These are phyloP conservation scores for Sclerotiophoma versabilis DNA, from an alignment of 2,329 filamentous ascomycete genomes.

Conservation along the genomic window DNA sequence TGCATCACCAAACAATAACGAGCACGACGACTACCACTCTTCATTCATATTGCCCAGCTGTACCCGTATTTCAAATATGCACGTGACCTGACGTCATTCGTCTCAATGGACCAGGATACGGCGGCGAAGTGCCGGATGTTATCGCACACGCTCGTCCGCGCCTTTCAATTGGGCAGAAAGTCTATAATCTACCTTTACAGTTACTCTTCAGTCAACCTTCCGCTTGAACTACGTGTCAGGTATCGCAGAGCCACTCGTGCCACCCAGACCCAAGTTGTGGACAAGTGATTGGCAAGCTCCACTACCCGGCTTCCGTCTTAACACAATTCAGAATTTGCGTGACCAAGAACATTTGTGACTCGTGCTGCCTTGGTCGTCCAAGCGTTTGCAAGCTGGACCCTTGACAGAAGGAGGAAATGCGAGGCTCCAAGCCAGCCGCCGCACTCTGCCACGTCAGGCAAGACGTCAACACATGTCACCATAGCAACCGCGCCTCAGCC, in stretches of 20 bases:
- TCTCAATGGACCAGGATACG: neutral
- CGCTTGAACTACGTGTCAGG: neutral
- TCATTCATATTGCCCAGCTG: neutral
- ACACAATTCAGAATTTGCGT: neutral
- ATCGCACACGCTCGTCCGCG: neutral
- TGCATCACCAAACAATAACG: conserved; percentile 23
- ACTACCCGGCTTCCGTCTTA: conserved; percentile 2
- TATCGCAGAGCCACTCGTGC: neutral
- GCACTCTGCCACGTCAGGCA: conserved; percentile 39
- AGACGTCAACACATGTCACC: conserved; percentile 35
- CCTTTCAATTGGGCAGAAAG: neutral
- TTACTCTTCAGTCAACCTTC: neutral
- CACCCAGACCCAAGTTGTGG: neutral
- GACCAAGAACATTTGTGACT: neutral
- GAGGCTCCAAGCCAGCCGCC: conserved; percentile 15
- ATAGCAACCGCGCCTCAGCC: conserved; percentile 39
- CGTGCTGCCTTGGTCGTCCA: conserved; percentile 3
- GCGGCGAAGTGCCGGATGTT: conserved; percentile 6
- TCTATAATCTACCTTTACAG: neutral
- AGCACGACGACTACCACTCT: neutral
- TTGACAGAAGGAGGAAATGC: neutral
- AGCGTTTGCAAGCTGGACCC: conserved; percentile 2
- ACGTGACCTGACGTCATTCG: conserved; percentile 15
- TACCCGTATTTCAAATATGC: neutral
- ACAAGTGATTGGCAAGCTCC: neutral